phyloP scores from a whole-genome alignment of 2,329 filamentous ascomycete species.

The Aspergillus sp. region DNA sequence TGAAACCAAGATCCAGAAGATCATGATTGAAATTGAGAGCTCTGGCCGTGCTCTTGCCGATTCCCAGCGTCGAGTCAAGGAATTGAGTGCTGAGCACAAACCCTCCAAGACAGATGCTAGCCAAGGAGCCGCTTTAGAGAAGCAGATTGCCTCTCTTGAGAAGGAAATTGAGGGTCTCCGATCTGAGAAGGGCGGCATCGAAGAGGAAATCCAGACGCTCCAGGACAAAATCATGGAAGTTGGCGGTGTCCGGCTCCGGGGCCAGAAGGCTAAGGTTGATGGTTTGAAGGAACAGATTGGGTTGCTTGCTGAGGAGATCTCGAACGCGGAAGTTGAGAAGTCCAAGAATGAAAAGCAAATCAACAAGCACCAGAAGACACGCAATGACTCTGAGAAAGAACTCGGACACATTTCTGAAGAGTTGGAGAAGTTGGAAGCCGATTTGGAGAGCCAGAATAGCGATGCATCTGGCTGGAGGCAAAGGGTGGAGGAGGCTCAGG shows the following conservation, averaged over 20 bases:
- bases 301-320: slow-evolving; percentile 70
- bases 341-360: slow-evolving; percentile 92
- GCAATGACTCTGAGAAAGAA: slow-evolving; percentile 70
- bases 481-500: slow-evolving; percentile 73
- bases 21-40: slow-evolving; percentile 79
- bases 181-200: slow-evolving; percentile 77
- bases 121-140: slow-evolving; percentile 63
- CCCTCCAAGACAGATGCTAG: slow-evolving; percentile 72
- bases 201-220: slow-evolving; percentile 83
- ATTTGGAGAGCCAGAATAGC: slow-evolving; percentile 67
- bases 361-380: slow-evolving; percentile 75
- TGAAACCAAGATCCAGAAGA: slow-evolving; percentile 86
- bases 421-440: slow-evolving; percentile 66
- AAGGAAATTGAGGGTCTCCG: slow-evolving; percentile 72
- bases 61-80: slow-evolving; percentile 73
- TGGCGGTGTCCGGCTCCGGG: slow-evolving; percentile 83
- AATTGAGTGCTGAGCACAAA: slow-evolving; percentile 72
- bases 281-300: slow-evolving; percentile 77
- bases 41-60: slow-evolving; percentile 76
- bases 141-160: slow-evolving; percentile 66
- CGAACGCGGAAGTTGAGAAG: slow-evolving; percentile 75
- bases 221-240: slow-evolving; percentile 99
- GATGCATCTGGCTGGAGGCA: slow-evolving; percentile 65
- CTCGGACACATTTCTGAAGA: slow-evolving; percentile 63
- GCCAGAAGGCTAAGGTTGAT: slow-evolving; percentile 86